Base-by-base conservation (phyloP, 2,329 filamentous ascomycete species). In the Fusarium humuli region DNA sequence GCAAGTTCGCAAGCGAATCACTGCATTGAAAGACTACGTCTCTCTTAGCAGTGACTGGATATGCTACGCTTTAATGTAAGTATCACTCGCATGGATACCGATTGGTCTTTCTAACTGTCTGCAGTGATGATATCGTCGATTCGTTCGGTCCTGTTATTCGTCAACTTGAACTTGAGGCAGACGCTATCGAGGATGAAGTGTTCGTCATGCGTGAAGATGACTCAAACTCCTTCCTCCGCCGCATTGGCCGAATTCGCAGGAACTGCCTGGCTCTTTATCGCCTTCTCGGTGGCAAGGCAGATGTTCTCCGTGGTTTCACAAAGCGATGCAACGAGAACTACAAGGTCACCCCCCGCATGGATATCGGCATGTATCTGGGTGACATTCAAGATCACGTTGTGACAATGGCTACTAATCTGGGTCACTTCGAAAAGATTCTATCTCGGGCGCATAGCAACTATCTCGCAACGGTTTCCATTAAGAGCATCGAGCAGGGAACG, bases 321-420 rank as follows among this genome's bases (percentile, higher is more conserved):
- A 99, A 99, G 84, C 93, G 97, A 54, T 99, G 96, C 88, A 99
- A 98, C 79, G 95, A 98, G 78, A 94, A 97, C 70, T 98, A 97
- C 84, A 92, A 93, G 71, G 92, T 98, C 55, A 97, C 96, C 2
- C 96, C 96, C 9, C 92, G 94, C 49, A 96, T 96, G 83, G 96
- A 99, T 77, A 97, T 99, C 71, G 96, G 94, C 23, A 88, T 99
- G 76, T 99, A 99, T 78, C 88, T 99, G 37, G 94, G 94, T 76
- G 96, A 99, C 82, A 98, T 99, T 70, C 96, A 99, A 81, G 96
- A 99, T 82, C 96, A 99, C 87, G 95, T 99, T 56, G 94, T 99
- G 64, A 99, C 96, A 47, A 98, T 98, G 95, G 97, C 97, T 88
- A 96, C 93, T 73, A 99, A 97, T 81, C 82, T 99, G 74, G 90